Evolutionary conservation across 2,329 filamentous ascomycete species (phyloP), one percentile per base, ranked within the genome.

Genomic region (Aspergillus sp.): DNA sequence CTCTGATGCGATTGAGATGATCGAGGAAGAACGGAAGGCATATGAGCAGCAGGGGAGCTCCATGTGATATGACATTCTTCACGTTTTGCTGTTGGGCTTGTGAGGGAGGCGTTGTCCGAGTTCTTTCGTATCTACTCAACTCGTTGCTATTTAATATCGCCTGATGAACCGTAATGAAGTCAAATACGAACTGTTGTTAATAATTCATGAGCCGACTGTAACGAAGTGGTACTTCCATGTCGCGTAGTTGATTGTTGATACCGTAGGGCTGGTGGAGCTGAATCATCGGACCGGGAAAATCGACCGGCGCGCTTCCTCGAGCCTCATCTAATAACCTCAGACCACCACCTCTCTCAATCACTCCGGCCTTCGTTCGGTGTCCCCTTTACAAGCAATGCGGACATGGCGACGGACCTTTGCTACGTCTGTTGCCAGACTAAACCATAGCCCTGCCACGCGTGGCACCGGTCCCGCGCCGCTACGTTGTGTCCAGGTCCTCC

Each of bases 1-100:
- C 19, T 62, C 62, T 21, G 73, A 76, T 48, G 77, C 77, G 2
- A 77, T 79, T 58, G 76, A 78, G 44, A 76, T 78, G 71, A 78
- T 79, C 56, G 76, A 78, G 54, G 76, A 79, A 53, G 76, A 79
- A 53, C 69, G 73, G 41, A 71, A 70, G 51, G 73, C 64, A 3
- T 77, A 76, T 60, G 66, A 68, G 31, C 61, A 69, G 43, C 64
- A 62, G 20, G 43, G 52, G 38, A 50, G 54, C 29, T 45, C 41
- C 23, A 46, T 45, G 40, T 58, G 45, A 44, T 25, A 25, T 36
- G 14, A 29, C 34, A 25, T 40, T n/a, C 47, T 47, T 43, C 14
- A n/a, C 23, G 25, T 4, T 17, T 44, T 23, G 34, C 9, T 29
- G 31, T 19, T 45, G 47, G 11, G 6, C 9, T 17, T 13, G 14